Conservation (phyloP, 1,284 basidiomycete genomes). For the Veloboletus limbatus region DNA sequence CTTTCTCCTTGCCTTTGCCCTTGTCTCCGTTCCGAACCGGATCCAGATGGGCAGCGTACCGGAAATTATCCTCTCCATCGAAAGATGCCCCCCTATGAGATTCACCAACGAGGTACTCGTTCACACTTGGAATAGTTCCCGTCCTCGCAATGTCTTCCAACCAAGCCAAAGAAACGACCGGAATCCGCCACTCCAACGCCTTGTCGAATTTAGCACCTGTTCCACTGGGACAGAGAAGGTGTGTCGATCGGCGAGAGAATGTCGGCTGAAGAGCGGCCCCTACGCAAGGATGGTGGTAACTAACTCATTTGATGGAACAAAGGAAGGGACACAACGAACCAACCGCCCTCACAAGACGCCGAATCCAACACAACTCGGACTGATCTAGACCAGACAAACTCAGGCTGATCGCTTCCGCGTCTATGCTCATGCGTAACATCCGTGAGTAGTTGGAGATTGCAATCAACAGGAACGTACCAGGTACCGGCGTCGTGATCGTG, state of each 20-base stretch:
- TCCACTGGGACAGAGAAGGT: conserved; percentile 69
- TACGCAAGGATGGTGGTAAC: conserved; percentile 23
- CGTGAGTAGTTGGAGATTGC: conserved; percentile 3
- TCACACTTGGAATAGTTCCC: conserved; percentile 41
- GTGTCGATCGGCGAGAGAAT: conserved; percentile 64
- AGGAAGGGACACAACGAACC: conserved; percentile 42
- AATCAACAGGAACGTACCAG: conserved; percentile 37
- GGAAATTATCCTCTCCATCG: background rate
- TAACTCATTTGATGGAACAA: background rate
- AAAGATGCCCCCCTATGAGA: background rate
- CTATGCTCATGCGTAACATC: conserved; percentile 29
- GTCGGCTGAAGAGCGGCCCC: conserved; percentile 54
- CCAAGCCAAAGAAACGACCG: conserved; percentile 62
- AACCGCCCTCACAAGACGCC: conserved; percentile 60
- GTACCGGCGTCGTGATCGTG: conserved; percentile 47
- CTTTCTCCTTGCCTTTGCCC: conserved; percentile 34
- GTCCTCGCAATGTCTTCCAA: conserved; percentile 49
- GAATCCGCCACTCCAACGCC: conserved; percentile 67
- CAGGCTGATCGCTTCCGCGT: conserved; percentile 50
- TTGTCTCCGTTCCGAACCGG: conserved; percentile 7
- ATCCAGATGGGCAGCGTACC: background rate
- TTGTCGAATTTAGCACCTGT: conserved; percentile 70
- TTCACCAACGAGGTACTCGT: conserved; percentile 18
- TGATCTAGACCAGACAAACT: conserved; percentile 70
- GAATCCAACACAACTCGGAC: conserved; percentile 57